Evolutionary conservation across 176 grass and related monocot genomes (phyloP).

Genomic region (Oryza glumipatula): DNA sequence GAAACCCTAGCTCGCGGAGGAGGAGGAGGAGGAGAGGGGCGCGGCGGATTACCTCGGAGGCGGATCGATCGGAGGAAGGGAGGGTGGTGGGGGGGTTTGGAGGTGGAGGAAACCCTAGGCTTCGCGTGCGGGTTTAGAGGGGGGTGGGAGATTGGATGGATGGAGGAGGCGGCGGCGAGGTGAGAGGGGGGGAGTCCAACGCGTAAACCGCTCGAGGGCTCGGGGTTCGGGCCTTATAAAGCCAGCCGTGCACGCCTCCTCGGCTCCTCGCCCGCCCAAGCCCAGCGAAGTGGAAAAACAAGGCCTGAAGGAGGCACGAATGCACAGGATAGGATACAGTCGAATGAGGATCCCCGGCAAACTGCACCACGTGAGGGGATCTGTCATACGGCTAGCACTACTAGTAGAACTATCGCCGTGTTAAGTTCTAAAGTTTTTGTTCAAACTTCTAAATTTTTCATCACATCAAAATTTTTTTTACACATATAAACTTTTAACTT

Average conservation of each 20-base stretch:
- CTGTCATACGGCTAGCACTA: no score
- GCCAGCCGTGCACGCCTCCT: background rate
- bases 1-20: slow-evolving; percentile 35
- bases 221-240: slow-evolving; percentile 8
- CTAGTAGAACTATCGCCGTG: no score
- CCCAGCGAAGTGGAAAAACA: no score
- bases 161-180: slow-evolving; percentile 29
- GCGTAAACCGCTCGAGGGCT: background rate
- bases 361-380: no score
- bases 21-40: background rate
- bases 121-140: slow-evolving; percentile 38
- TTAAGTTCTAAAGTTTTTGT: no score
- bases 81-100: background rate
- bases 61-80: slow-evolving; percentile 2
- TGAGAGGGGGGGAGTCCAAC: slow-evolving; percentile 22
- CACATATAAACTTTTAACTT: no score
- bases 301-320: no score
- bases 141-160: background rate
- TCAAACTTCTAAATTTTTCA: no score
- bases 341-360: no score
- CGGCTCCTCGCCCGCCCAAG: no score
- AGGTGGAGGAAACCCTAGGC: slow-evolving; percentile 54
- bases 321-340: no score
- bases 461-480: no score
- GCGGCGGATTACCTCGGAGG: slow-evolving; percentile 36